A percentile compares a stretch with the other conserved stretches of the same genome.
Evolutionary conservation across 148 eudicot genomes (phyloP).

Genomic region (Agrostemma githago): DNA sequence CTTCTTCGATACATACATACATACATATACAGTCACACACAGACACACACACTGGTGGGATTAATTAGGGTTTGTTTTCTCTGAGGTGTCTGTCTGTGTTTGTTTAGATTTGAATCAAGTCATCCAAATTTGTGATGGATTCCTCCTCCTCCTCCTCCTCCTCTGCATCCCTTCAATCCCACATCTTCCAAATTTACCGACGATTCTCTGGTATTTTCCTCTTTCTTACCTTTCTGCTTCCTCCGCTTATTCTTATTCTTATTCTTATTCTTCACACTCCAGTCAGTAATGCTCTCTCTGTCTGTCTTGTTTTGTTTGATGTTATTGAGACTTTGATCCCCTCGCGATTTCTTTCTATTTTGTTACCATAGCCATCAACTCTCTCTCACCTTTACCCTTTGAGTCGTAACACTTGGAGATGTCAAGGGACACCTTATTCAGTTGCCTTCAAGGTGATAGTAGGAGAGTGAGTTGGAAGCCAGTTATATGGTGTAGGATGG

Average conservation of each 20-base stretch:
- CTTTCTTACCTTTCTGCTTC: neutral
- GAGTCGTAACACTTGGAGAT: too few species aligned
- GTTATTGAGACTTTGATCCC: neutral
- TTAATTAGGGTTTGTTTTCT: constrained; percentile 17
- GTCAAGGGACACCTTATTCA: too few species aligned
- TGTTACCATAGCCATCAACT: too few species aligned
- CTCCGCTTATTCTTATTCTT: neutral
- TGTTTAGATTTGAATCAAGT: neutral
- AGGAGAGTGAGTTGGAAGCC: too few species aligned
- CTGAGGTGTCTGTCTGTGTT: neutral
- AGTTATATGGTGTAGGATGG: too few species aligned
- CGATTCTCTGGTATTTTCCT: constrained; percentile 17
- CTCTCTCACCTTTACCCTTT: too few species aligned
- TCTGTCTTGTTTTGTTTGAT: neutral
- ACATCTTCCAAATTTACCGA: constrained; percentile 23
- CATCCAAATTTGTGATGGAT: constrained; percentile 16
- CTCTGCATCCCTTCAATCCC: constrained; percentile 16
- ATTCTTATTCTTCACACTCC: neutral
- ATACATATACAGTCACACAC: too few species aligned
- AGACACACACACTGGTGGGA: too few species aligned
- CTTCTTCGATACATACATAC: too few species aligned
- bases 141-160: constrained; percentile 17
- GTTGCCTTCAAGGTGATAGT: too few species aligned
- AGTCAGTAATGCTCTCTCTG: neutral
- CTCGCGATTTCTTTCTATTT: too few species aligned